Conservation (phyloP, 2,329 filamentous ascomycete genomes). For the Cadophora malorum region DNA sequence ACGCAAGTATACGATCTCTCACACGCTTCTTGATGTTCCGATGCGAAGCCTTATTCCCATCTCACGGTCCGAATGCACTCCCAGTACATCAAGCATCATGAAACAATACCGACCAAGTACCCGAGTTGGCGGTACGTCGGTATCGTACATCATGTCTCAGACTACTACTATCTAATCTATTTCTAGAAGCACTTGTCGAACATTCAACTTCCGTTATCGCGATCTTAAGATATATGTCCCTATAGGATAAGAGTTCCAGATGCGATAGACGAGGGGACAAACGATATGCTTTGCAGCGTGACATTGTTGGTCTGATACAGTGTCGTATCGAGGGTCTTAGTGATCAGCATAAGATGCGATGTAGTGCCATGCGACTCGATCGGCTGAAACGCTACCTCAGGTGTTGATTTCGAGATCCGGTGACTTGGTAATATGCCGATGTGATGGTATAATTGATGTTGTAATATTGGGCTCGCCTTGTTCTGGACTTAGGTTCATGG, state of each 20-base stretch:
- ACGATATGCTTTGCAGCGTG: conserved; percentile 2
- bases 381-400: neutral
- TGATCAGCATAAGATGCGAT: conserved; percentile 7
- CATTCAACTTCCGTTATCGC: neutral
- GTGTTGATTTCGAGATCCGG: neutral
- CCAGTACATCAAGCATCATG: neutral
- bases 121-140: neutral
- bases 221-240: neutral
- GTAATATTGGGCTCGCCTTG: too few species aligned
- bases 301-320: conserved; percentile 5
- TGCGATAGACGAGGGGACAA: neutral
- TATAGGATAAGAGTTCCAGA: conserved; percentile 9
- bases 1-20: neutral
- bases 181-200: neutral
- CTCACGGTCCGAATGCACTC: neutral
- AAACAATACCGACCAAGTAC: neutral
- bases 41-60: neutral
- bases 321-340: conserved; percentile 1
- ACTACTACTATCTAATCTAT: neutral
- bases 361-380: neutral
- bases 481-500: too few species aligned
- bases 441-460: neutral
- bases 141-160: neutral
- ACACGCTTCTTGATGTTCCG: neutral
- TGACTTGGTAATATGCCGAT: neutral